Conservation (phyloP, 139 green algal genomes). For the Picochlorum sp. region DNA sequence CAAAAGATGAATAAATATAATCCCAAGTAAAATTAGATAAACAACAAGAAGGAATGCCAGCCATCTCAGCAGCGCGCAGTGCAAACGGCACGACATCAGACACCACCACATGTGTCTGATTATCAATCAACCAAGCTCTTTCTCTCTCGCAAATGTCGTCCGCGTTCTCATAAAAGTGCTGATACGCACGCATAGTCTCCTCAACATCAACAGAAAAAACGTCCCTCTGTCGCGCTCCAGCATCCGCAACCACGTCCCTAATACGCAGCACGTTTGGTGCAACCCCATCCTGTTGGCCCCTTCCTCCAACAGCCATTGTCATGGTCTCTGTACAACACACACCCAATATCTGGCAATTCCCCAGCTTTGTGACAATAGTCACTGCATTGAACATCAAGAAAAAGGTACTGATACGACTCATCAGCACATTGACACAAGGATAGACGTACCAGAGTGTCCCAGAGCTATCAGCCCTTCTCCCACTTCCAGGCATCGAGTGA, state of each 20-base stretch:
- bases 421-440: not conserved
- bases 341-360: constrained; percentile 23
- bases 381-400: constrained; percentile 14
- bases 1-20: constrained; percentile 46
- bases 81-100: constrained; percentile 57
- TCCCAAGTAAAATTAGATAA: constrained; percentile 70
- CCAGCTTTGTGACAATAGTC: constrained; percentile 35
- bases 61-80: constrained; percentile 41
- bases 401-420: not conserved
- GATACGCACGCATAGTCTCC: constrained; percentile 44
- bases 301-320: not conserved
- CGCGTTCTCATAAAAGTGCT: not conserved
- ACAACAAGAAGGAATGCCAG: constrained; percentile 41
- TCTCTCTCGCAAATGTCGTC: constrained; percentile 38
- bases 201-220: constrained; percentile 54
- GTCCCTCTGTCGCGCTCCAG: constrained; percentile 49
- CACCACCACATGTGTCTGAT: constrained; percentile 24
- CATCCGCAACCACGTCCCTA: constrained; percentile 40
- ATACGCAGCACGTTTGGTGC: constrained; percentile 6
- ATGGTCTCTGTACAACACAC: constrained; percentile 10
- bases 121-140: constrained; percentile 37
- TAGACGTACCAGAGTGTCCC: constrained; percentile 26
- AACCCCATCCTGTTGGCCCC: too few relatives aligned
- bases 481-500: constrained; percentile 50
- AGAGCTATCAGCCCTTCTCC: constrained; percentile 24